These are phyloP conservation scores for Ustilago bromivora DNA, from an alignment of 1,284 basidiomycete genomes.

Conservation along the genomic window DNA sequence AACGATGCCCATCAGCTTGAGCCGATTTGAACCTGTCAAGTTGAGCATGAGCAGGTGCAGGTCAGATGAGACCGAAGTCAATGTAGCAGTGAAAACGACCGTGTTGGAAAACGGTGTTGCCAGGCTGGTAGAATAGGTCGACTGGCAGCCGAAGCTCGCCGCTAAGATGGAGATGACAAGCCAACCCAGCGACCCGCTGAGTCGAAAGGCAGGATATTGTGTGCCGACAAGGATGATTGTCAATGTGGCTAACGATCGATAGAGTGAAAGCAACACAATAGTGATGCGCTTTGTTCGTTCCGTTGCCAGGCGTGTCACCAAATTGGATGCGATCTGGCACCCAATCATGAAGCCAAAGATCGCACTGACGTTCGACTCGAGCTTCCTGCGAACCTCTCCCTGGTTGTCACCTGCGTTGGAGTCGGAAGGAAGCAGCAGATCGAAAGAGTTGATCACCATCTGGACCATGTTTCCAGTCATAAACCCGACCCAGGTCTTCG, in stretches of 20 bases:
- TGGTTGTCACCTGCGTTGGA: slow-evolving; percentile 17
- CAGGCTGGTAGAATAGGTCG: slow-evolving; percentile 37
- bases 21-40: slow-evolving; percentile 13
- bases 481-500: slow-evolving; percentile 47
- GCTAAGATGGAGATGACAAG: slow-evolving; percentile 38
- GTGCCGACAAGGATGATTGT: slow-evolving; percentile 23
- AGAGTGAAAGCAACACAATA: slow-evolving; percentile 20
- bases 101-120: slow-evolving; percentile 47
- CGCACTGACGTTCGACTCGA: slow-evolving; percentile 24
- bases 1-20: slow-evolving; percentile 39
- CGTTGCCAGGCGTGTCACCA: slow-evolving; percentile 25
- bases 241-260: slow-evolving; percentile 23
- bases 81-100: slow-evolving; percentile 49
- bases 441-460: slow-evolving; percentile 42
- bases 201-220: slow-evolving; percentile 11
- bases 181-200: slow-evolving; percentile 30
- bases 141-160: slow-evolving; percentile 34
- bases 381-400: slow-evolving; percentile 11
- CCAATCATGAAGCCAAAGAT: slow-evolving; percentile 36
- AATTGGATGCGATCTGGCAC: slow-evolving; percentile 30
- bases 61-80: slow-evolving; percentile 44
- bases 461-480: slow-evolving; percentile 55
- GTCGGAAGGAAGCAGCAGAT: slow-evolving; percentile 23
- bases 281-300: slow-evolving; percentile 22
- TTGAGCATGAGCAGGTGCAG: slow-evolving; percentile 25